Conservation (phyloP, 169 alveolate genomes). For the Nephromyces sp. region DNA sequence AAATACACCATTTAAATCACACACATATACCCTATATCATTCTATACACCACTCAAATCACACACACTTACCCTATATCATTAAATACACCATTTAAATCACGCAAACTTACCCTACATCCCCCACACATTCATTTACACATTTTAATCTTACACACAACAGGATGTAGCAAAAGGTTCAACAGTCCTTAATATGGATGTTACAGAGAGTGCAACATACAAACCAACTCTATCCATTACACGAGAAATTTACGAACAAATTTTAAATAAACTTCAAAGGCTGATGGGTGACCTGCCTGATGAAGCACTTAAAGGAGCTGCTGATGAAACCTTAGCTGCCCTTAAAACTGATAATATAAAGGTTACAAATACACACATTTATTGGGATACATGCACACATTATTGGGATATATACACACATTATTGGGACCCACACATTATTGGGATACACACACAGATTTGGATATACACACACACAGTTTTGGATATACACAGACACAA, state of each 20-base stretch:
- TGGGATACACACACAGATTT: too few relatives aligned
- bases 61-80: background rate
- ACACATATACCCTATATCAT: background rate
- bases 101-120: background rate
- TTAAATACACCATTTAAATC: background rate
- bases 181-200: slow-evolving; percentile 70
- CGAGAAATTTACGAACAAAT: slow-evolving; percentile 76
- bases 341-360: slow-evolving; percentile 61
- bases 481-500: too few relatives aligned
- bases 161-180: slow-evolving; percentile 58
- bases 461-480: too few relatives aligned
- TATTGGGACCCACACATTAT: too few relatives aligned
- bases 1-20: too few relatives aligned
- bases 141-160: background rate
- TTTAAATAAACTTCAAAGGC: slow-evolving; percentile 63
- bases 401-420: too few relatives aligned
- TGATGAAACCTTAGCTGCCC: slow-evolving; percentile 78
- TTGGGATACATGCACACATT: too few relatives aligned
- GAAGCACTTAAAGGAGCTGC: slow-evolving; percentile 83
- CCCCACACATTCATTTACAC: background rate
- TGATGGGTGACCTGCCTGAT: slow-evolving; percentile 80
- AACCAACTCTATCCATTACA: slow-evolving; percentile 82
- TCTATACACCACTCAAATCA: background rate
- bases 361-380: too few relatives aligned
- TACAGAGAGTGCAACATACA: slow-evolving; percentile 67